Percentiles rank a stretch among this genome's conserved stretches.
phyloP scores from a whole-genome alignment of 306 rosid genomes.

The Potentilla sterilis region DNA sequence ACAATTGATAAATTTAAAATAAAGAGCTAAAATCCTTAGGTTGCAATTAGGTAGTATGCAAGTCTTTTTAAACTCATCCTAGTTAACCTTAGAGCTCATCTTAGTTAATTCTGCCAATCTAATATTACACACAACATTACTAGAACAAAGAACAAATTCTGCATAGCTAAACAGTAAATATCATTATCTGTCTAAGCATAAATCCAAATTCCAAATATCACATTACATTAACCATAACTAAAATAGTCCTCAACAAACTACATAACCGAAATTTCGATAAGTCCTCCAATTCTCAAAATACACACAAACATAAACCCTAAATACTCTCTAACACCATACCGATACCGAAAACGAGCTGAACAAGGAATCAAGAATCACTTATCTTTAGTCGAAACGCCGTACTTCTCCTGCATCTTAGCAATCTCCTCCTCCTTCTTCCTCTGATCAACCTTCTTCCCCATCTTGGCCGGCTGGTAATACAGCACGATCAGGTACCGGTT shows the following conservation, averaged over 20 bases:
- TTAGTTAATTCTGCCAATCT: too few relatives aligned
- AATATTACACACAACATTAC: too few relatives aligned
- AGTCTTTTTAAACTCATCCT: too few relatives aligned
- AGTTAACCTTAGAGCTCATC: too few relatives aligned
- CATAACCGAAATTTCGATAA: neutral
- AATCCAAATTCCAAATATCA: neutral
- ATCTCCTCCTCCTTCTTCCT: conserved; percentile 95
- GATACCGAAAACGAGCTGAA: neutral
- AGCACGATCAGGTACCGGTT: conserved; percentile 86
- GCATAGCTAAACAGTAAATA: neutral
- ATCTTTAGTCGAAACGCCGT: conserved; percentile 87
- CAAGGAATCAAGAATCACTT: conserved; percentile 31
- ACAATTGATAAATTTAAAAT: too few relatives aligned
- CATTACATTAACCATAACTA: neutral
- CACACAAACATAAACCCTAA: neutral
- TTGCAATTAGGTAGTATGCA: too few relatives aligned
- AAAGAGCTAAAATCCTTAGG: too few relatives aligned
- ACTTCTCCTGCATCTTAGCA: conserved; percentile 83
- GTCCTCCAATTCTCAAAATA: neutral
- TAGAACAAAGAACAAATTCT: neutral
- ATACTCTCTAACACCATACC: neutral
- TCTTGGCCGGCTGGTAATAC: conserved; percentile 95
- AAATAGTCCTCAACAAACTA: neutral
- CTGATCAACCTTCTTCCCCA: conserved; percentile 88
- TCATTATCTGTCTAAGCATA: neutral